Evolutionary conservation across 345 rosid species (phyloP), one percentile per base, ranked within the genome.

Genomic region (Gossypium mustelinum): DNA sequence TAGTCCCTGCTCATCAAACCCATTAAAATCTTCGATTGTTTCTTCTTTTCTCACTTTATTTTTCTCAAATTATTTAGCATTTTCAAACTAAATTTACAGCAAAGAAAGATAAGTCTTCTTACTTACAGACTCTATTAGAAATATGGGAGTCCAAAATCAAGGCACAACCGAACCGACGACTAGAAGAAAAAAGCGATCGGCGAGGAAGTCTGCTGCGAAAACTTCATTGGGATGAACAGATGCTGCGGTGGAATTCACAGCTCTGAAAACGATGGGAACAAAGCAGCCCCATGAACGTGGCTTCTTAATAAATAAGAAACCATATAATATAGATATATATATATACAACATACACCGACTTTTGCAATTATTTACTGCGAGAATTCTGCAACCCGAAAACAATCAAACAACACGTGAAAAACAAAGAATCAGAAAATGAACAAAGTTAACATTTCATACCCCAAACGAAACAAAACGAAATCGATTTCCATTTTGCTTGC

Each of bases 101-200:
- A 63, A 25, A 34, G 47, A 41, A 64, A 41, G 17, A 13, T 24
- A 64, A 64, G 2, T 64, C 29, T 0, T 65, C 29, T 52, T 6
- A 52, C 20, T 1, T 65, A n/a, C 44, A 27, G 20, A 2, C 27
- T 11, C 10, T 41, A 9, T 9, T 18, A 11, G 11, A 13, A 61
- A 52, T 34, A 86, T 86, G 89, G 83, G 75, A 76, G 73, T 82
- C 10, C 78, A 81, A 63, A 88, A 80, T 50, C 63, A 76, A 9
- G 82, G 73, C 16, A 22, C 73, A 17, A 10, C 74, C 9, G 79
- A 79, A 62, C 16, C 81, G 72, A 73, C 69, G 55, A 41, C 83
- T 25, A 27, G 74, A 10, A 79, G 52, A 51, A 84, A 27, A 73
- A 80, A 84, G 79, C 76, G 77, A 79, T 79, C 83, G 78, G 76